phyloP scores from a whole-genome alignment of 139 green algal species.

The Monoraphidium neglectum region DNA sequence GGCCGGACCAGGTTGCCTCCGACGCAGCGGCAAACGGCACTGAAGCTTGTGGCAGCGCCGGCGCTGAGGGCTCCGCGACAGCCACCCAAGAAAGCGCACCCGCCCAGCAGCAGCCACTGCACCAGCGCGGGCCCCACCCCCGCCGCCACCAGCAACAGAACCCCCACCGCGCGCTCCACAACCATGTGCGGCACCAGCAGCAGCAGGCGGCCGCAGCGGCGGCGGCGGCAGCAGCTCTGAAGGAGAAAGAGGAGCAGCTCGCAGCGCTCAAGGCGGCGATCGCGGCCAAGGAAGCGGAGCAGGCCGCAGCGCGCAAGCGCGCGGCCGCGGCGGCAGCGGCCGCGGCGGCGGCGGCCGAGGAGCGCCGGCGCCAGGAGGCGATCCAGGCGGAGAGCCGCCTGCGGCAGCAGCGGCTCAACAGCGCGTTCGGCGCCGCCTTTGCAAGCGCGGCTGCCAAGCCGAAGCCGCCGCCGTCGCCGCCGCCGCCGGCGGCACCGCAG shows the following conservation, averaged over 20 bases:
- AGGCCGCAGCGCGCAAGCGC: background rate
- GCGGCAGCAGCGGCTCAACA: slow-evolving; percentile 20
- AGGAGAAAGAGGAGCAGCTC: slow-evolving; percentile 11
- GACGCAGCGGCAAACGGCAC: background rate
- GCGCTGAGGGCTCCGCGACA: background rate
- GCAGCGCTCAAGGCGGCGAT: slow-evolving; percentile 16
- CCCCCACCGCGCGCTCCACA: background rate
- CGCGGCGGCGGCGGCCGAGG: slow-evolving; percentile 4
- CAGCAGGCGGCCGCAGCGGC: background rate
- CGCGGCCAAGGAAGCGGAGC: background rate
- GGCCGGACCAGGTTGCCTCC: no score
- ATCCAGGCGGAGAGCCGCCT: slow-evolving; percentile 2
- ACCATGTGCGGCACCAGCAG: background rate
- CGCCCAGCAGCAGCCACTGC: background rate
- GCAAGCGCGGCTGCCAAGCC: slow-evolving; percentile 11
- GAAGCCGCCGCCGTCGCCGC: background rate
- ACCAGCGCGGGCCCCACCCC: no score
- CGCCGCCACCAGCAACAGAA: background rate
- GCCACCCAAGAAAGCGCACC: background rate
- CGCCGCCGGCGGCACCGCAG: slow-evolving; percentile 4
- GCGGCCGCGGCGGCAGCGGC: slow-evolving; percentile 2
- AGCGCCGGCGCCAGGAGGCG: no score
- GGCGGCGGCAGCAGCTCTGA: slow-evolving; percentile 3
- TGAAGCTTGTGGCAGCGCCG: background rate
- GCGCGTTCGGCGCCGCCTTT: slow-evolving; percentile 22